Conservation (phyloP, 164 flowering plant genomes). For the Vitis rotundifolia region DNA sequence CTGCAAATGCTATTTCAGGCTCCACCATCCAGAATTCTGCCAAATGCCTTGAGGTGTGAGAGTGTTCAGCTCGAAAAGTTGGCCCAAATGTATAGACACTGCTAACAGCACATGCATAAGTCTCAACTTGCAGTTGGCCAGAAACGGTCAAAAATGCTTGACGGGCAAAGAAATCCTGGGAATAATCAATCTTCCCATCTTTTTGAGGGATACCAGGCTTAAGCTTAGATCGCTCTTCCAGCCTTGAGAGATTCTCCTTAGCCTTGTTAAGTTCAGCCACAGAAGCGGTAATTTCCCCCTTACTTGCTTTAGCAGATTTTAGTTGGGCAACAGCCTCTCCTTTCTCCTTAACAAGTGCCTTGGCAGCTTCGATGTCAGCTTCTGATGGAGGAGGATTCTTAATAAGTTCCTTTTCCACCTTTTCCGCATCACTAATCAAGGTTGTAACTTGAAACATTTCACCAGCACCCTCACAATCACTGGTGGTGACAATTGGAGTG, state of each 20-base stretch:
- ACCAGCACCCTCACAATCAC: constrained; percentile 99
- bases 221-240: constrained; percentile 77
- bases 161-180: constrained; percentile 82
- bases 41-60: constrained; percentile 96
- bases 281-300: constrained; percentile 54
- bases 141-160: constrained; percentile 95
- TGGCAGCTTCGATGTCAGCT: constrained; percentile 67
- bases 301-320: constrained; percentile 74
- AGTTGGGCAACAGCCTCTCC: constrained; percentile 61
- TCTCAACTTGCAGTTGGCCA: constrained; percentile 90
- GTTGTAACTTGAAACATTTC: constrained; percentile 99
- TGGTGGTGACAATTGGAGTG: constrained; percentile 91
- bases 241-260: constrained; percentile 59
- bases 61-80: constrained; percentile 90
- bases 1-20: constrained; percentile 96
- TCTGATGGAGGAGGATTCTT: constrained; percentile 83
- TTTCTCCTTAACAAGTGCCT: constrained; percentile 58
- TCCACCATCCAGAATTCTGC: constrained; percentile 99
- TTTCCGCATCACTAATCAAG: constrained; percentile 73
- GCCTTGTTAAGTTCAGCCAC: constrained; percentile 70
- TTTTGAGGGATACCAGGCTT: constrained; percentile 78
- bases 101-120: constrained; percentile 83
- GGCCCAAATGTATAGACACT: constrained; percentile 97
- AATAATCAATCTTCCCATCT: constrained; percentile 88
- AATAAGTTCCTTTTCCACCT: constrained; percentile 72